Percentiles rank a stretch among this genome's conserved stretches.
phyloP scores from a whole-genome alignment of 129 eudicot species.

The sunflower (Helianthus annuus) region DNA sequence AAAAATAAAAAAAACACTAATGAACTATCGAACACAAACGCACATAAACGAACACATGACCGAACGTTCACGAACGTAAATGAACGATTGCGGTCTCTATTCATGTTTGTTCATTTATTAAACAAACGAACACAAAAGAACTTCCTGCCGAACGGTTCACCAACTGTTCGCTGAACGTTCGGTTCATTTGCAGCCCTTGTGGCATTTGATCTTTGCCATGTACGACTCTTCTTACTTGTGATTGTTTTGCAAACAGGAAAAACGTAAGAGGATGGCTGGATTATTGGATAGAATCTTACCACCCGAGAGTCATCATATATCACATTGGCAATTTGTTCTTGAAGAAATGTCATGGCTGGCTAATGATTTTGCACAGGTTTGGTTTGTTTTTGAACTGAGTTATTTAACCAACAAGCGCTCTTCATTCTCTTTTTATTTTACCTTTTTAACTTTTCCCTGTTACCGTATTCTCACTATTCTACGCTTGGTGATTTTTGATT shows the following conservation, averaged over 20 bases:
- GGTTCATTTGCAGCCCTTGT: background rate
- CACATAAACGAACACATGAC: too few relatives aligned
- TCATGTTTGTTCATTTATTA: too few relatives aligned
- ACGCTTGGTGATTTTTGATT: slow-evolving; percentile 8
- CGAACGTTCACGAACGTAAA: too few relatives aligned
- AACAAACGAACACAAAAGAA: too few relatives aligned
- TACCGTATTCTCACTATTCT: background rate
- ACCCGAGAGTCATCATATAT: slow-evolving; percentile 39
- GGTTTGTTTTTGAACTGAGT: background rate
- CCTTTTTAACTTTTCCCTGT: background rate
- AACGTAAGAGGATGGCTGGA: slow-evolving; percentile 82
- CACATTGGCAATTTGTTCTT: slow-evolving; percentile 91
- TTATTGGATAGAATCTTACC: slow-evolving; percentile 45
- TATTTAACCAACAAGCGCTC: background rate
- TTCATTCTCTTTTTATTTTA: background rate
- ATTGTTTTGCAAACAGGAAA: slow-evolving; percentile 56
- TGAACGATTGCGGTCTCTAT: too few relatives aligned
- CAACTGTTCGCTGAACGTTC: too few relatives aligned
- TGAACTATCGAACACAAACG: too few relatives aligned
- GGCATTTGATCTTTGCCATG: slow-evolving; percentile 8
- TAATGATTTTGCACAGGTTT: slow-evolving; percentile 98
- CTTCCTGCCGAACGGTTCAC: too few relatives aligned
- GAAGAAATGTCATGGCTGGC: slow-evolving; percentile 98
- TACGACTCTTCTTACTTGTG: slow-evolving; percentile 20
- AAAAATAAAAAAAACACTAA: too few relatives aligned